phyloP scores from a whole-genome alignment of 768 basidiomycete species.

The Nidula microcarpa region DNA sequence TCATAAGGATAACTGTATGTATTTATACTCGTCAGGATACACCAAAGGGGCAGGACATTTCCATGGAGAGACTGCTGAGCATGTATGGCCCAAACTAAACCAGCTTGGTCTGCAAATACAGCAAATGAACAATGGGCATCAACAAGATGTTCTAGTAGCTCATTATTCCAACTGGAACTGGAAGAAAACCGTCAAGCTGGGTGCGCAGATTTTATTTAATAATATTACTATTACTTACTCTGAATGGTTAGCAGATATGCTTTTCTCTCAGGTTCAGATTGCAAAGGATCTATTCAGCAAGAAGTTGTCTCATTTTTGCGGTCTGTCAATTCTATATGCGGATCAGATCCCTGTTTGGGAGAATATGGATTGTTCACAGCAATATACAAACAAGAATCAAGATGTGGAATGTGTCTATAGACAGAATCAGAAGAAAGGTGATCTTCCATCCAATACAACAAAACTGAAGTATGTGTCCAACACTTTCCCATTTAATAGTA shows the following conservation, averaged over 20 bases:
- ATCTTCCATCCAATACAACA: background rate
- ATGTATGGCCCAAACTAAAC: conserved; percentile 17
- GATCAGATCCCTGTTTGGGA: conserved; percentile 3
- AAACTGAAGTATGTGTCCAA: background rate
- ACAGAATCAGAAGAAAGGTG: conserved; percentile 8
- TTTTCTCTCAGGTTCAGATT: conserved; percentile 1
- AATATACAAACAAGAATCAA: background rate
- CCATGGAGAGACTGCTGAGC: conserved; percentile 25
- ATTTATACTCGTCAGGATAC: conserved; percentile 17
- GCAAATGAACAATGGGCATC: conserved; percentile 25
- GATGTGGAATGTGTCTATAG: conserved; percentile 7
- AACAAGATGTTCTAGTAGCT: conserved; percentile 18
- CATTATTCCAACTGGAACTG: conserved; percentile 18
- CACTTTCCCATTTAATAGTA: conserved; percentile 3
- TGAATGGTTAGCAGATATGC: conserved; percentile 1
- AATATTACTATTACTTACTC: background rate
- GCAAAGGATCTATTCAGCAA: conserved; percentile 4
- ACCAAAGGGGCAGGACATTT: conserved; percentile 13
- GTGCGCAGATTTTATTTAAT: background rate
- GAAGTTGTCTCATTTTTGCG: conserved; percentile 6
- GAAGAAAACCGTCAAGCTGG: conserved; percentile 13
- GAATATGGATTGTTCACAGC: background rate
- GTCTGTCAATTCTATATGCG: conserved; percentile 1
- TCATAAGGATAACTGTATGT: conserved; percentile 20
- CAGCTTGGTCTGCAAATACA: conserved; percentile 12